Evolutionary conservation across 208 protist genomes (phyloP).

Genomic region (Trypanosoma theileri): DNA sequence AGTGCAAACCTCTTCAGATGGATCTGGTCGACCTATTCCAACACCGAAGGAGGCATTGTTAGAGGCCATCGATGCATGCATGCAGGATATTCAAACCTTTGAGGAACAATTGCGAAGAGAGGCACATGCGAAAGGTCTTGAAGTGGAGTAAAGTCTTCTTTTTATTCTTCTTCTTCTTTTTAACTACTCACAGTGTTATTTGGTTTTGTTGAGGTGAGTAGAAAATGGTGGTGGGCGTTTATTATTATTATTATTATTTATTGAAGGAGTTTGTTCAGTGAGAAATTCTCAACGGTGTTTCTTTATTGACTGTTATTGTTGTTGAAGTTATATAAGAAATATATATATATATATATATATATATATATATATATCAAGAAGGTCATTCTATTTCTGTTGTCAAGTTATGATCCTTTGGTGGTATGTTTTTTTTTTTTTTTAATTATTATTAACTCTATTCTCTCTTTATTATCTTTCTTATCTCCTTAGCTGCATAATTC

Average conservation of each 20-base stretch:
- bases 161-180: slow-evolving; percentile 4
- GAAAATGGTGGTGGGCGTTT: too few relatives aligned
- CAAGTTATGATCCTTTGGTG: neutral
- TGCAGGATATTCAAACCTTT: slow-evolving; percentile 77
- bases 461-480: too few relatives aligned
- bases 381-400: neutral
- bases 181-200: neutral
- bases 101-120: slow-evolving; percentile 67
- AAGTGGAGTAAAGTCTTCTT: slow-evolving; percentile 23
- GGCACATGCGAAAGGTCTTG: slow-evolving; percentile 65
- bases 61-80: slow-evolving; percentile 74
- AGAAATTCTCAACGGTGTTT: too few relatives aligned
- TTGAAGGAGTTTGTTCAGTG: too few relatives aligned
- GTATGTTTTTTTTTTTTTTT: slow-evolving; percentile 23
- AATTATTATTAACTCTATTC: too few relatives aligned
- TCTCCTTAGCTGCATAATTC: too few relatives aligned
- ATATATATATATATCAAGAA: slow-evolving; percentile 1
- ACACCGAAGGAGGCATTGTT: slow-evolving; percentile 79
- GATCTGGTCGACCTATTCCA: slow-evolving; percentile 46
- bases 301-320: too few relatives aligned
- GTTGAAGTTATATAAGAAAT: neutral
- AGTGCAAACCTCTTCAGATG: slow-evolving; percentile 80
- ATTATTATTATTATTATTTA: too few relatives aligned
- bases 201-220: too few relatives aligned
- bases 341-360: neutral